A percentile compares a stretch with the other conserved stretches of the same genome.
Evolutionary conservation across 1,139 yeast genomes (phyloP).

Genomic region (Geotrichum histeridarum): DNA sequence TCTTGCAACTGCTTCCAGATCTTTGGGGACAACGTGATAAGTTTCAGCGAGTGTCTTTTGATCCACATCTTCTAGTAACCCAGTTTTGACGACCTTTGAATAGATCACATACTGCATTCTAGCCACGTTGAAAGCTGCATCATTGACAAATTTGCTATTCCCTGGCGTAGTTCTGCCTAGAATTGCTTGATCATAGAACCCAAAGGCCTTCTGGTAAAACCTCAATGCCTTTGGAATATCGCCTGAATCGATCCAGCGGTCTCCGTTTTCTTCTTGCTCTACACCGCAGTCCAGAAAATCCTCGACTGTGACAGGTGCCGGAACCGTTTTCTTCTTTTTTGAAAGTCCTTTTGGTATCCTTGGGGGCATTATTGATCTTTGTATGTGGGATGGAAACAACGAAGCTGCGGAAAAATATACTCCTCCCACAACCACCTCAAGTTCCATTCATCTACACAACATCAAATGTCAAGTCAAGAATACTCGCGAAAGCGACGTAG

Average conservation of each 20-base stretch:
- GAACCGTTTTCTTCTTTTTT: constrained; percentile 12
- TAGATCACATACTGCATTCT: constrained; percentile 31
- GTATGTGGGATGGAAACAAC: neutral
- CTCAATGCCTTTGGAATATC: constrained; percentile 33
- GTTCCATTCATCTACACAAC: no score
- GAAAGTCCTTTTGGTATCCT: constrained; percentile 9
- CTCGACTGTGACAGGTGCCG: constrained; percentile 23
- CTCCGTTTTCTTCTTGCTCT: constrained; percentile 32
- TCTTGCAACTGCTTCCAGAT: constrained; percentile 20
- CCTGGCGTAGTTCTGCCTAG: constrained; percentile 17
- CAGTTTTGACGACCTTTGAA: constrained; percentile 26
- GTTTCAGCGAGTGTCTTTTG: constrained; percentile 12
- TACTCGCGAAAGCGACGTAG: constrained; percentile 24
- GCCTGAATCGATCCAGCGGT: constrained; percentile 33
- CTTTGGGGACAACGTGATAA: constrained; percentile 10
- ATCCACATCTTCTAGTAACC: constrained; percentile 21
- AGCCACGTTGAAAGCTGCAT: constrained; percentile 30
- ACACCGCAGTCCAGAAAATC: constrained; percentile 30
- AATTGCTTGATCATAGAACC: constrained; percentile 23
- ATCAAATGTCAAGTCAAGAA: constrained; percentile 21
- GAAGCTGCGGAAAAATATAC: neutral
- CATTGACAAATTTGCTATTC: constrained; percentile 19
- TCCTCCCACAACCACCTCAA: neutral
- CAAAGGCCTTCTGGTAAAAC: constrained; percentile 30
- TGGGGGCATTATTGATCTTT: constrained; percentile 4